Percentiles rank a stretch among this genome's conserved stretches.
phyloP scores from a whole-genome alignment of 305 asterid genomes.

The Petunia hybrid region DNA sequence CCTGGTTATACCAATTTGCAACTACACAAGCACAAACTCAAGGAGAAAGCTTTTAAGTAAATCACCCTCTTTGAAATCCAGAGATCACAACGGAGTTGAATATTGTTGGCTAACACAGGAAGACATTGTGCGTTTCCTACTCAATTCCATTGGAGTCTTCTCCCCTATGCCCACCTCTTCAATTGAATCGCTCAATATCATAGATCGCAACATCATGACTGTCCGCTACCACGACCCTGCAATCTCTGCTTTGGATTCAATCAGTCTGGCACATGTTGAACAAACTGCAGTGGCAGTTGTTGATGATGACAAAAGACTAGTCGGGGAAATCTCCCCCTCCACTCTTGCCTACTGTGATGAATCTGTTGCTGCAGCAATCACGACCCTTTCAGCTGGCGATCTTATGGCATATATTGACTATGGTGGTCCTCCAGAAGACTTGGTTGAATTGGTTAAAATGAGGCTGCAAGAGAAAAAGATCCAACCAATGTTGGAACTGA shows the following conservation, averaged over 20 bases:
- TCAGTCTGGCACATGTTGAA: constrained; percentile 51
- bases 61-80: constrained; percentile 31
- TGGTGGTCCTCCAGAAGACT: constrained; percentile 72
- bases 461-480: constrained; percentile 67
- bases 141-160: constrained; percentile 76
- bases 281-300: constrained; percentile 74
- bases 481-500: constrained; percentile 55
- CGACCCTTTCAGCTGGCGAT: constrained; percentile 74
- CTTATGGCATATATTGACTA: constrained; percentile 77
- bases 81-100: constrained; percentile 41
- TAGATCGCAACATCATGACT: constrained; percentile 61
- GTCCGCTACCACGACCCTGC: constrained; percentile 60
- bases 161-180: constrained; percentile 63
- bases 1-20: constrained; percentile 69
- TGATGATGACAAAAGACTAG: constrained; percentile 56
- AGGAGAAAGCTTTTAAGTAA: constrained; percentile 50
- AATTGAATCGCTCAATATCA: constrained; percentile 62
- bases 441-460: constrained; percentile 63
- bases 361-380: constrained; percentile 68
- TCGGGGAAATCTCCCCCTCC: constrained; percentile 79
- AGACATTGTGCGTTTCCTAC: constrained; percentile 72
- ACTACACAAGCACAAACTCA: constrained; percentile 43
- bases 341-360: constrained; percentile 78
- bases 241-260: constrained; percentile 53
- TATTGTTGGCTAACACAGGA: constrained; percentile 85